Base-by-base conservation (phyloP, 768 basidiomycete genomes). In the Tylopilus felleus region DNA sequence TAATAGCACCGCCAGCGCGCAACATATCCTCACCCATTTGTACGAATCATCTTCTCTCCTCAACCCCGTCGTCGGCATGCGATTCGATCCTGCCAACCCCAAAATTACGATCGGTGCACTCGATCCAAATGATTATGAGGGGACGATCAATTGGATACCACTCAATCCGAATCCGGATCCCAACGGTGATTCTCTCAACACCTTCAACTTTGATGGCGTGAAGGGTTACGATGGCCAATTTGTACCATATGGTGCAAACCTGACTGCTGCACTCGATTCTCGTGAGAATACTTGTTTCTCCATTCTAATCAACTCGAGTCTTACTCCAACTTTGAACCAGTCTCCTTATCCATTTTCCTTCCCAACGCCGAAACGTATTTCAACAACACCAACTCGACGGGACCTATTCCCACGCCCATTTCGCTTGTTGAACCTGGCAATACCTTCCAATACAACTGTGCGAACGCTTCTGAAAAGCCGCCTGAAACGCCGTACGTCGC, bases 51-150 rank as follows among this genome's bases (percentile, higher is more conserved):
- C 58, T 10, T 60, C 62, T 29, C 58, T 68, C 14, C 68, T 69
- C 42, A 69, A 70, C 29, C 67, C 67, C 21, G 69, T 69, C 12
- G 23, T 69, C 9, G 69, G 67, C 16, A 60, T 69, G 62, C 58
- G 66, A 9, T 68, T 69, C 25, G 64, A 69, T 47, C 59, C 67
- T 29, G 38, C 16, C 12, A 66, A 65, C n/a, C 67, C 67, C 14
- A 69, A 64, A 45, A 22, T 69, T 10, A 69, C 69, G 8, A 66
- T 69, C n/a, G 67, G 67, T 2, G 69, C 69, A 7, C 67, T 69
- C 3, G 67, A 69, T 39, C 67, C 62, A 8, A 61, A 59, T 10
- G 67, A 69, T 43, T 69, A 69, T 28, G 69, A 70, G 52, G 67
- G 67, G 28, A 60, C 58, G 14, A 66, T 69, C 28, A 69, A 69